phyloP scores from a whole-genome alignment of 228 moss, liverwort and hornwort genomes.

The Sphagnum magellanicum region DNA sequence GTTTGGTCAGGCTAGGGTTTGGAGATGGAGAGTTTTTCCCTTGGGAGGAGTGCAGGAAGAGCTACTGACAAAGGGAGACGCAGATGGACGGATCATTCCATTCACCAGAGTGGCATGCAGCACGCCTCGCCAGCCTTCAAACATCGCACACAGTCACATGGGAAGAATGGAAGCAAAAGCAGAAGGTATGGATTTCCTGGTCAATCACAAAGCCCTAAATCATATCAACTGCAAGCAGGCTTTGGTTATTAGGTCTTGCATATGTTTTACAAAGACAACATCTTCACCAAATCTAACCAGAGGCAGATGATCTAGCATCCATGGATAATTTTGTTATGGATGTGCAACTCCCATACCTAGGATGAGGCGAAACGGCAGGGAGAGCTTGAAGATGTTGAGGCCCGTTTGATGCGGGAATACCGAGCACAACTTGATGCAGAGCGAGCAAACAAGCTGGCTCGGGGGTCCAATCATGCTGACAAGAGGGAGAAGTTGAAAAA shows the following conservation, averaged over 20 bases:
- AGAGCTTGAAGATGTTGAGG: slow-evolving; percentile 95
- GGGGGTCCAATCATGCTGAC: slow-evolving; percentile 84
- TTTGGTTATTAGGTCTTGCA: too few species aligned
- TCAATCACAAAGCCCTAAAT: too few species aligned
- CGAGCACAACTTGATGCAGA: slow-evolving; percentile 98
- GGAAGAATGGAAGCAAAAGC: slow-evolving; percentile 99
- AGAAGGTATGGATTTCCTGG: slow-evolving; percentile 50
- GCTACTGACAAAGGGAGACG: slow-evolving; percentile 99
- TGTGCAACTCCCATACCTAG: slow-evolving; percentile 16
- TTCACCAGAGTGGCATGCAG: slow-evolving; percentile 99
- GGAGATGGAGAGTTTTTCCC: not conserved
- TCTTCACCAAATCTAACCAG: too few species aligned
- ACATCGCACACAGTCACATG: slow-evolving; percentile 99
- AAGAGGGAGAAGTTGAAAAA: slow-evolving; percentile 73
- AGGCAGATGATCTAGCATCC: too few species aligned
- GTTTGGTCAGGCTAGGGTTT: too few species aligned
- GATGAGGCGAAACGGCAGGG: slow-evolving; percentile 98
- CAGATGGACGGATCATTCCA: slow-evolving; percentile 99
- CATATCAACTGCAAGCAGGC: too few species aligned
- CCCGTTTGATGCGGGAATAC: slow-evolving; percentile 95
- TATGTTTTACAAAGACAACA: too few species aligned
- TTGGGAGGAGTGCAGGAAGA: slow-evolving; percentile 38
- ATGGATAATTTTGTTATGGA: too few species aligned
- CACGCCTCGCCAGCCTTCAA: slow-evolving; percentile 98
- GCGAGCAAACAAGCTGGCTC: slow-evolving; percentile 90